Base-by-base conservation (phyloP, 1,284 basidiomycete genomes). In the Takashimella koratensis region DNA sequence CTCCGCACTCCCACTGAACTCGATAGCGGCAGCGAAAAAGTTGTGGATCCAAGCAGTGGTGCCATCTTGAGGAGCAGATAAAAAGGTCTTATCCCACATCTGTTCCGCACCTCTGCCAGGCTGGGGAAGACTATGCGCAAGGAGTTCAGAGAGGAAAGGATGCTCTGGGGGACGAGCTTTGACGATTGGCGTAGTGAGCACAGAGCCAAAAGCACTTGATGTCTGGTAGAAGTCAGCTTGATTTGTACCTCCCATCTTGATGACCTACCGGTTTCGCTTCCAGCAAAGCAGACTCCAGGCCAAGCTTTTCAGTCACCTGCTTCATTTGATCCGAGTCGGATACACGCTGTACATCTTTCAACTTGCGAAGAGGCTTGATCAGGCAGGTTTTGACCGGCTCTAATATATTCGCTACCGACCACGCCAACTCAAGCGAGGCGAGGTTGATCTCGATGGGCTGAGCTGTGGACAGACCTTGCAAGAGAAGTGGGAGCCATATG, bases 301-400 rank as follows among this genome's bases (percentile, higher is more conserved):
- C 54, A 30, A 63, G 43, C 49, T 57, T 58, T 24, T 51, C 49
- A 13, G 53, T 40, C 8, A 53, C 53, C 13, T 19, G 23, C 2
- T n/a, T 44, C 43, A 68, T 41, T 45, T 63, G 55, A 5, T 58
- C 52, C 26, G 49, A 23, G 2, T 44, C 23, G 6, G 12, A 43
- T 1, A 51, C 16, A 8, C 45, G 27, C 13, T 56, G 40, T 10
- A 36, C 21, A 22, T 8, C 13, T 48, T 27, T 8, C 39, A 30
- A 23, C 30, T 27, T 27, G 47, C 22, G 5, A 26, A 70, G 57
- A 13, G 68, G 65, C 42, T 66, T 68, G 19, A 67, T 44, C 22
- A 68, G 45, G 49, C 68, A 70, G 47, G 52, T 64, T 51, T 67
- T 68, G 57, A 68, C 67, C 4, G 62, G 63, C n/a, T 65, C 57